Evolutionary conservation across 208 protist genomes (phyloP).

Genomic region (Leishmania lainsoni): DNA sequence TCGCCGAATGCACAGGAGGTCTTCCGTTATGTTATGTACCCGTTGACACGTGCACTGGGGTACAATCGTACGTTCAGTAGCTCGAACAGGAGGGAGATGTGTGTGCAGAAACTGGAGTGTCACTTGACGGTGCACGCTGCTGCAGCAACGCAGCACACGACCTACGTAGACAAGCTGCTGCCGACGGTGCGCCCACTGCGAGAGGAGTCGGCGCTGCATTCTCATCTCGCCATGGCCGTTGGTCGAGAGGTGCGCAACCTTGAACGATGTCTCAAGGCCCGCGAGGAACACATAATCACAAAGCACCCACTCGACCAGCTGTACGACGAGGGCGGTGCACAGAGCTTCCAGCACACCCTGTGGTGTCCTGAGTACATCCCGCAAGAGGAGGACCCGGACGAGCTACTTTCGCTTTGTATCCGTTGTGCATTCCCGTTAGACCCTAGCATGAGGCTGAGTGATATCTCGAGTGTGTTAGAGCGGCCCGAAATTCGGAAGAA

Average conservation of each 20-base stretch:
- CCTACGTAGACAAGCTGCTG: conserved; percentile 47
- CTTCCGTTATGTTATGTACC: conserved; percentile 65
- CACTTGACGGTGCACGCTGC: conserved; percentile 41
- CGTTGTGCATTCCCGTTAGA: conserved; percentile 69
- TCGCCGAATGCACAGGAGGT: conserved; percentile 29
- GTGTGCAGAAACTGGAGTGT: conserved; percentile 42
- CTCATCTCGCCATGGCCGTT: conserved; percentile 58
- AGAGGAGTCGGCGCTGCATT: conserved; percentile 60
- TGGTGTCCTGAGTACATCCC: conserved; percentile 74
- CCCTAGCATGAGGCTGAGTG: conserved; percentile 38
- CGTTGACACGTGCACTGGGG: conserved; percentile 58
- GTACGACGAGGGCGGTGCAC: conserved; percentile 87
- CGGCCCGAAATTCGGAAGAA: conserved; percentile 53
- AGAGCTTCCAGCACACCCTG: conserved; percentile 77
- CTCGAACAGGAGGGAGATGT: conserved; percentile 26
- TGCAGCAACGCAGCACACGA: conserved; percentile 31
- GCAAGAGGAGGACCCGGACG: conserved; percentile 67
- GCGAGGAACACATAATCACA: conserved; percentile 30
- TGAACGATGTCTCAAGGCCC: conserved; percentile 56
- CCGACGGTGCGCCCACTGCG: conserved; percentile 67
- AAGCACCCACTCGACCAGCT: conserved; percentile 83
- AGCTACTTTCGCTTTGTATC: conserved; percentile 66
- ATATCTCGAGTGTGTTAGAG: conserved; percentile 62
- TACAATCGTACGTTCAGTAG: conserved; percentile 25
- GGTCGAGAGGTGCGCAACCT: conserved; percentile 61